These are phyloP conservation scores for Cardiospermum halicacabum DNA, from an alignment of 345 rosid genomes.

Conservation along the genomic window DNA sequence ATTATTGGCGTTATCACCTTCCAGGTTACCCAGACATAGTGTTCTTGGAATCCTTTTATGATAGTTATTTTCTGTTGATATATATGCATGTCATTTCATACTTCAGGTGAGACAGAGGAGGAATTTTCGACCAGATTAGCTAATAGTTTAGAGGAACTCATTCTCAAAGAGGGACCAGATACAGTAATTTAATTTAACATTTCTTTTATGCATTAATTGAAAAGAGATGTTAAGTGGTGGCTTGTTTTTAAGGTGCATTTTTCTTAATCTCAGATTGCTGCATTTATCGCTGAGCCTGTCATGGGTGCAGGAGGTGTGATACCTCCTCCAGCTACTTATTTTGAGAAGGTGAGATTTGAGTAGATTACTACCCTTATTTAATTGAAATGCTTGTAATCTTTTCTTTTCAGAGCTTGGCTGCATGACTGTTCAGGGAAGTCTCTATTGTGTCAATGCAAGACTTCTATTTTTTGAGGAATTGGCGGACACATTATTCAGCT, in stretches of 20 bases:
- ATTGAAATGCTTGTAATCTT: conserved; percentile 4
- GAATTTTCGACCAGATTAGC: conserved; percentile 91
- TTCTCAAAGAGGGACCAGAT: conserved; percentile 95
- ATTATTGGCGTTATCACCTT: conserved; percentile 94
- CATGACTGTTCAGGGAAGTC: not conserved
- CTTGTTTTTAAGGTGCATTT: conserved; percentile 12
- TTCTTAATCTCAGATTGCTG: conserved; percentile 65
- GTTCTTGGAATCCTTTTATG: not conserved
- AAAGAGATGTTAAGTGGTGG: not conserved
- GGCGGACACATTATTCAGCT: not conserved
- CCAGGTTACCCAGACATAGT: conserved; percentile 47
- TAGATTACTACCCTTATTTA: not conserved
- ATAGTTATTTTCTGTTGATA: conserved; percentile 6
- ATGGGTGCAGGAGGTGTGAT: conserved; percentile 99
- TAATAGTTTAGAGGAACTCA: conserved; percentile 75
- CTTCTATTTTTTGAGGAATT: not conserved
- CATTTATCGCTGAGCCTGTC: conserved; percentile 94
- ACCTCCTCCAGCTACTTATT: conserved; percentile 91
- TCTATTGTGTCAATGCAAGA: not conserved
- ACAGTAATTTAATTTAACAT: conserved; percentile 45
- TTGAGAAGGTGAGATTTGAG: conserved; percentile 63
- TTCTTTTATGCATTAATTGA: not conserved
- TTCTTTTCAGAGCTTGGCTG: not conserved
- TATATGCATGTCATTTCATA: conserved; percentile 9
- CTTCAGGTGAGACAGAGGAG: conserved; percentile 89